Percentiles rank a stretch among this genome's conserved stretches.
These are phyloP conservation scores for Aspergillus sp. DNA, from an alignment of 2,329 filamentous ascomycete genomes.

Conservation along the genomic window DNA sequence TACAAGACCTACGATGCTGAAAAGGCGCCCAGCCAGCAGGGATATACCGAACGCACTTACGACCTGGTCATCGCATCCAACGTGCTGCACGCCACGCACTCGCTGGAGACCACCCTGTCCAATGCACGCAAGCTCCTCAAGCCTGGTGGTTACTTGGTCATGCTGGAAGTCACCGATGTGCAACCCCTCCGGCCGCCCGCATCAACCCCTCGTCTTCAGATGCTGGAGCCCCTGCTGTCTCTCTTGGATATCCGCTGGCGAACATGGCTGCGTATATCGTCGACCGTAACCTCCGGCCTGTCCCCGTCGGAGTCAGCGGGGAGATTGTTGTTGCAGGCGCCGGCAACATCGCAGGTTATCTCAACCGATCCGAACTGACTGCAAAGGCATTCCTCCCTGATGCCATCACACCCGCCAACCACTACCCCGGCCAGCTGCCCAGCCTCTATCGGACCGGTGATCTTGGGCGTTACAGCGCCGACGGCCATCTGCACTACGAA, in stretches of 20 bases:
- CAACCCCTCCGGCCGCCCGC: background rate
- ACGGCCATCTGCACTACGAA: slow-evolving; percentile 41
- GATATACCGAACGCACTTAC: slow-evolving; percentile 28
- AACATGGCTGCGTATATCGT: slow-evolving; percentile 3
- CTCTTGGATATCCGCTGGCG: background rate
- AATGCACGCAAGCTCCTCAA: slow-evolving; percentile 38
- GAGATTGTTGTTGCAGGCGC: slow-evolving; percentile 9
- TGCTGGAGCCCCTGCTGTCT: background rate
- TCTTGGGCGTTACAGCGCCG: slow-evolving; percentile 23
- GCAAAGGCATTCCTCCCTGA: slow-evolving; percentile 2
- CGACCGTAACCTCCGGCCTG: background rate
- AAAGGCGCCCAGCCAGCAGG: slow-evolving; percentile 31
- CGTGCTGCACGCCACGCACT: slow-evolving; percentile 41
- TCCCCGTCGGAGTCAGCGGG: slow-evolving; percentile 1
- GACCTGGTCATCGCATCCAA: slow-evolving; percentile 41
- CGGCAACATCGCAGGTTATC: slow-evolving; percentile 6
- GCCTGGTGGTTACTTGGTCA: slow-evolving; percentile 41
- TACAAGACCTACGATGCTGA: slow-evolving; percentile 35
- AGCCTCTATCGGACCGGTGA: slow-evolving; percentile 31
- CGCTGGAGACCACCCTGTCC: slow-evolving; percentile 22
- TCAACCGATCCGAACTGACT: background rate
- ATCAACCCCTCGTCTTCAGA: background rate
- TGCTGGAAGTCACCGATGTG: background rate
- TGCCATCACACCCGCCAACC: slow-evolving; percentile 1
- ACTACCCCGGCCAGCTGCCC: background rate